These are phyloP conservation scores for Candida gigantensis DNA, from an alignment of 1,139 yeast species.

Conservation along the genomic window DNA sequence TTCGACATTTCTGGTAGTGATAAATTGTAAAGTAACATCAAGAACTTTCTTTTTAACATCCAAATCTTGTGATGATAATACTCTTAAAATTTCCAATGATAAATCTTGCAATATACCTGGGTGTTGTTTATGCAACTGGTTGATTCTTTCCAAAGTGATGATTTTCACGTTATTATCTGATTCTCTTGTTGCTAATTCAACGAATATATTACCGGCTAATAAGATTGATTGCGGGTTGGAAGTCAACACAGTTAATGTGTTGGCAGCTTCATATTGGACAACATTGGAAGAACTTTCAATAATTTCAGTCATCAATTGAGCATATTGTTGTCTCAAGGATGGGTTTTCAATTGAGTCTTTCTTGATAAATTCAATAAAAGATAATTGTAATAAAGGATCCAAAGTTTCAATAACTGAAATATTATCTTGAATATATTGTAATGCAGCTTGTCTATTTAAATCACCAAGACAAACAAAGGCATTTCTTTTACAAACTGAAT, in stretches of 20 bases:
- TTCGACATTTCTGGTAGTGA: constrained; percentile 87
- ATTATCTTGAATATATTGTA: constrained; percentile 76
- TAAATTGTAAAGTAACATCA: constrained; percentile 75
- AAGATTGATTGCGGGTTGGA: constrained; percentile 65
- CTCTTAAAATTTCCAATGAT: constrained; percentile 82
- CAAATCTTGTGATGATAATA: constrained; percentile 81
- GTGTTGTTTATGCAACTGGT: constrained; percentile 68
- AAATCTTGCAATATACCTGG: constrained; percentile 87
- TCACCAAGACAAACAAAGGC: constrained; percentile 88
- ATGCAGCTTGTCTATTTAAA: constrained; percentile 82
- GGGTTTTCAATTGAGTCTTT: constrained; percentile 70
- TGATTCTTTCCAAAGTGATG: constrained; percentile 85
- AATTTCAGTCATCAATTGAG: constrained; percentile 70
- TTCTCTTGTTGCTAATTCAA: constrained; percentile 87
- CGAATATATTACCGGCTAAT: constrained; percentile 79
- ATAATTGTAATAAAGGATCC: constrained; percentile 85
- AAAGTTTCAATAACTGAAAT: constrained; percentile 61
- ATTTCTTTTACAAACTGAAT: constrained; percentile 92
- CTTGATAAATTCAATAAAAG: constrained; percentile 89
- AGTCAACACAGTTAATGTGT: constrained; percentile 75
- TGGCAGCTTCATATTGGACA: constrained; percentile 90
- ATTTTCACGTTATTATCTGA: constrained; percentile 92
- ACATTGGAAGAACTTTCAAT: constrained; percentile 72
- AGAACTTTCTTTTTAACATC: constrained; percentile 90
- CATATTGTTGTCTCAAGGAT: constrained; percentile 67